phyloP scores from a whole-genome alignment of 208 protist species.

The Leishmania aethiopica region DNA sequence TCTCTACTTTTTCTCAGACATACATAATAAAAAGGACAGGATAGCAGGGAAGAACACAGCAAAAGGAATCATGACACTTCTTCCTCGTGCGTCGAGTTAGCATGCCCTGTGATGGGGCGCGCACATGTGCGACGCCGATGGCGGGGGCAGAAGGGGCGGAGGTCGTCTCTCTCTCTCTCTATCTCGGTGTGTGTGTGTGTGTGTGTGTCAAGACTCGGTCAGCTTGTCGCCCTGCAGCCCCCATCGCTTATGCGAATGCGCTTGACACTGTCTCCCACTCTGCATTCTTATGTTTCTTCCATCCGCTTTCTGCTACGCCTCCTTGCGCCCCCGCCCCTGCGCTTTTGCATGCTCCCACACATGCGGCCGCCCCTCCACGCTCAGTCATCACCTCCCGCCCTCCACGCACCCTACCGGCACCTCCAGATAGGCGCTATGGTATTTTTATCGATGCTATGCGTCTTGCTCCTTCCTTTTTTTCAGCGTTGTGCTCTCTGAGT shows the following conservation, averaged over 20 bases:
- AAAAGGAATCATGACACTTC: neutral
- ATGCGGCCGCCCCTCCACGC: neutral
- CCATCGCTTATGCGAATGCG: neutral
- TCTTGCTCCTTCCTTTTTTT: constrained; percentile 13
- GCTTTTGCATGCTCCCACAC: neutral
- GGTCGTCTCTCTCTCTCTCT: neutral
- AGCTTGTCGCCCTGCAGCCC: no score
- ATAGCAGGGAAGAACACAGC: neutral
- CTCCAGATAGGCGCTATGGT: neutral
- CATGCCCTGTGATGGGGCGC: neutral
- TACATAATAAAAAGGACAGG: neutral
- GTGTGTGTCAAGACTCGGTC: neutral
- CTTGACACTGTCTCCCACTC: neutral
- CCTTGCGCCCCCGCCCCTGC: neutral
- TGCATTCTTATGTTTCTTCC: neutral
- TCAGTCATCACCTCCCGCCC: neutral
- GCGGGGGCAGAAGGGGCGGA: neutral
- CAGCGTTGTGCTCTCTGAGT: neutral
- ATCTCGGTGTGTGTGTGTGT: neutral
- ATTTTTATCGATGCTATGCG: neutral
- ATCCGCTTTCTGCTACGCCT: neutral
- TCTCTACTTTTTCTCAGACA: neutral
- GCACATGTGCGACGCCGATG: neutral
- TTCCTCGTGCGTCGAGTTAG: neutral
- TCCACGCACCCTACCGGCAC: neutral